phyloP scores from a whole-genome alignment of 2,329 filamentous ascomycete genomes.

The Lanzia echinophila region DNA sequence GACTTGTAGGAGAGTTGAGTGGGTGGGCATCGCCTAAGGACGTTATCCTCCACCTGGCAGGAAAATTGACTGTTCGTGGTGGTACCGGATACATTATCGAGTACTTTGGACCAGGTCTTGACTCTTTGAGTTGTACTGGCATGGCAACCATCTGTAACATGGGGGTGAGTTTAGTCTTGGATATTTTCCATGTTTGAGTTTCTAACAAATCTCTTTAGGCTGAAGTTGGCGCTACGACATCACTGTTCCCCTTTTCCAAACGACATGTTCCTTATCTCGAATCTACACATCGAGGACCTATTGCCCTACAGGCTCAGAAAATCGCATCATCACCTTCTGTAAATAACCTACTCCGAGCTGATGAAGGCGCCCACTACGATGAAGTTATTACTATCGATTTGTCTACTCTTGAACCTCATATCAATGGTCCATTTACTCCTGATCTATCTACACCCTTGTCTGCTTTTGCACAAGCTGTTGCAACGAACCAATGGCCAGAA shows the following conservation, averaged over 20 bases:
- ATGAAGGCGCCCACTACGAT: slow-evolving; percentile 80
- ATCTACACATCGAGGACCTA: slow-evolving; percentile 65
- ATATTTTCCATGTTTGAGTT: neutral
- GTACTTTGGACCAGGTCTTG: slow-evolving; percentile 84
- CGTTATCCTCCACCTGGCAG: slow-evolving; percentile 83
- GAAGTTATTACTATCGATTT: slow-evolving; percentile 86
- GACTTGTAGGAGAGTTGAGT: slow-evolving; percentile 72
- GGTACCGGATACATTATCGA: slow-evolving; percentile 94
- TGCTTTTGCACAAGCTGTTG: slow-evolving; percentile 77
- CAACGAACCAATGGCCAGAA: slow-evolving; percentile 82
- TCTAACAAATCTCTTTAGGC: slow-evolving; percentile 31
- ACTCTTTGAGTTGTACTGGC: slow-evolving; percentile 83
- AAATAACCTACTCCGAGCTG: slow-evolving; percentile 65
- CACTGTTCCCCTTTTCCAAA: slow-evolving; percentile 76
- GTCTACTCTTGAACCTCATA: slow-evolving; percentile 83
- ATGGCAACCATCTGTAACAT: slow-evolving; percentile 92
- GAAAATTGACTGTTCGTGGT: slow-evolving; percentile 83
- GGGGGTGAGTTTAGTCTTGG: slow-evolving; percentile 5
- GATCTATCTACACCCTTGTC: slow-evolving; percentile 91
- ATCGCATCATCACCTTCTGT: slow-evolving; percentile 32
- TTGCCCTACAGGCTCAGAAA: slow-evolving; percentile 27
- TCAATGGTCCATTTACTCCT: slow-evolving; percentile 95
- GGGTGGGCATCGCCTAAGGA: slow-evolving; percentile 96
- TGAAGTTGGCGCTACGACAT: slow-evolving; percentile 82
- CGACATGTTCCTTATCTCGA: slow-evolving; percentile 80